Conservation (phyloP, 1,284 basidiomycete species). For the Ustanciosporium gigantosporum region DNA sequence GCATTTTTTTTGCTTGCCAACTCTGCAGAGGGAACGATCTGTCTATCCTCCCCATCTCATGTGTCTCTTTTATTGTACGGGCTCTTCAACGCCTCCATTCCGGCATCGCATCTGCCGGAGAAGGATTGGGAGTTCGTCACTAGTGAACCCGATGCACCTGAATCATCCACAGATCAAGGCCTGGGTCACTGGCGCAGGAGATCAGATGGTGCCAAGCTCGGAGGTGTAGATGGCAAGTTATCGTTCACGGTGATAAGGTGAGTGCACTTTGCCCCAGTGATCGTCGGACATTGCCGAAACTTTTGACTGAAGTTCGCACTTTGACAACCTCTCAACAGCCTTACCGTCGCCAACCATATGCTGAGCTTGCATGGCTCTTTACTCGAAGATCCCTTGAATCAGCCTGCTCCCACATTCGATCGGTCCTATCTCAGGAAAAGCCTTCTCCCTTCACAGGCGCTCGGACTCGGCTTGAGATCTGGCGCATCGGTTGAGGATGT, state of each 20-base stretch:
- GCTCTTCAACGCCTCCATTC: constrained; percentile 96
- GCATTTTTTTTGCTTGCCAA: background rate
- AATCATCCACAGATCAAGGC: constrained; percentile 22
- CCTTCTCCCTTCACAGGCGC: constrained; percentile 21
- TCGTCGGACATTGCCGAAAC: constrained; percentile 50
- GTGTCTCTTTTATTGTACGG: constrained; percentile 87
- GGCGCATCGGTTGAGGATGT: no score
- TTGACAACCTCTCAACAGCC: constrained; percentile 63
- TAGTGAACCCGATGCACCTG: constrained; percentile 57
- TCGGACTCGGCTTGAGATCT: constrained; percentile 6
- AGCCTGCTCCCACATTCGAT: constrained; percentile 42
- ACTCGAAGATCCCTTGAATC: constrained; percentile 78
- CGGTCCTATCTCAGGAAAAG: constrained; percentile 30
- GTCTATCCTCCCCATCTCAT: constrained; percentile 89
- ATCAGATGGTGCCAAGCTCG: constrained; percentile 72
- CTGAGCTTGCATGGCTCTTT: constrained; percentile 88
- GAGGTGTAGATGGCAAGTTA: constrained; percentile 72
- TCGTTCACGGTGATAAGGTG: constrained; percentile 79
- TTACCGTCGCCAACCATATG: constrained; percentile 93
- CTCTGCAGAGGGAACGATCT: constrained; percentile 79
- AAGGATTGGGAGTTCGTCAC: constrained; percentile 86
- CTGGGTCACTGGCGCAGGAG: constrained; percentile 80
- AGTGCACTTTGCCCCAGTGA: constrained; percentile 74
- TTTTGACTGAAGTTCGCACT: background rate
- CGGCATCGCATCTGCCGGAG: constrained; percentile 82